Conservation (phyloP, 2,329 filamentous ascomycete species). For the Sporothrix pseudoabietina region DNA sequence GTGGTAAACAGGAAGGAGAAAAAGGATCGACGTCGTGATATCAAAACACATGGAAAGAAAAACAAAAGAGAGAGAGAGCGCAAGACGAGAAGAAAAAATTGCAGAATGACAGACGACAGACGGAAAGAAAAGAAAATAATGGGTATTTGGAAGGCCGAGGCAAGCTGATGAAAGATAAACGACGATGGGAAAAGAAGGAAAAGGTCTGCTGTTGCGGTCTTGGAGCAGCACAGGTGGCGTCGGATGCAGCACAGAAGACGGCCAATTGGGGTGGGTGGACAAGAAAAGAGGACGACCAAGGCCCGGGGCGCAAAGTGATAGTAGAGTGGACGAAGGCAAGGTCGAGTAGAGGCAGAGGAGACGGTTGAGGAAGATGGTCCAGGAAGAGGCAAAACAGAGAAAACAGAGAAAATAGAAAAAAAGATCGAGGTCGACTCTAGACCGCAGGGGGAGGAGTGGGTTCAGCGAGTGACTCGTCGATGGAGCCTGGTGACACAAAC, state of each 20-base stretch:
- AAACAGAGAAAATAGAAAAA: background rate
- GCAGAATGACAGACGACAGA: background rate
- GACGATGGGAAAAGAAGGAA: background rate
- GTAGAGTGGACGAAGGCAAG: background rate
- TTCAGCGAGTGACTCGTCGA: background rate
- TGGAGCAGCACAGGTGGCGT: slow-evolving; percentile 13
- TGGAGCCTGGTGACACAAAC: background rate
- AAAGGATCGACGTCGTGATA: background rate
- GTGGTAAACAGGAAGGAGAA: background rate
- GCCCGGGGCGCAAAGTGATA: background rate
- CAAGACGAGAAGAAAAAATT: background rate
- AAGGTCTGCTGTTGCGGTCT: background rate
- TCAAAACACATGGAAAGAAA: background rate
- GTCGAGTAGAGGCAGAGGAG: background rate
- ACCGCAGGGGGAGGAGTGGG: background rate
- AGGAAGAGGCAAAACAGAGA: background rate
- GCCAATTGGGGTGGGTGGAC: background rate
- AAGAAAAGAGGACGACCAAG: background rate
- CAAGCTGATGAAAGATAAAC: background rate
- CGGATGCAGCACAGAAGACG: background rate
- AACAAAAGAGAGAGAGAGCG: background rate
- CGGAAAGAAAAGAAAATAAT: background rate
- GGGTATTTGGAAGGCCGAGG: background rate
- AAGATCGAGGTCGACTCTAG: background rate
- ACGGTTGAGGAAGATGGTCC: background rate